Evolutionary conservation across 139 green algal genomes (phyloP), one percentile per base, ranked within the genome.

Genomic region (Coccomyxa sp.): DNA sequence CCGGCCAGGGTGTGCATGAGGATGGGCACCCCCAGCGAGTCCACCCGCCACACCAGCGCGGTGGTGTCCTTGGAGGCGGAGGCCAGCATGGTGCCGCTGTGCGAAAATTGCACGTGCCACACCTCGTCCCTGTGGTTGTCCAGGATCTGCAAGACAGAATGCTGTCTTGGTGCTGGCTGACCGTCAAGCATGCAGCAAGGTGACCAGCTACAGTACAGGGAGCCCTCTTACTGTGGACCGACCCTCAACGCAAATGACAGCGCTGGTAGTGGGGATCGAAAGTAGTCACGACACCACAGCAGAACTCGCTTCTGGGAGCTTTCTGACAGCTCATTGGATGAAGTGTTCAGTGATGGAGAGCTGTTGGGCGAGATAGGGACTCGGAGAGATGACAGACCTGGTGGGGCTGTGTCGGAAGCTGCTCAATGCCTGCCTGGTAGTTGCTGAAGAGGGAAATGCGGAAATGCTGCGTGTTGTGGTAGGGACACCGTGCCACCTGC

Each of bases 51-150:
- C 4, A 97, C 78, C 40, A 92, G 83, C 44, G 86, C 88, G 3
- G 81, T 89, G 39, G 84, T 75, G 83, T 94, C 89, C 88, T 95
- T 96, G 29, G 84, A 92, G 0, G 86, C 91, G 0, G 89, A 89
- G 3, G 94, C 95, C n/a, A 98, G 85, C 81, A 86, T 85, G 12
- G 75, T 82, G 39, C 93, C 94, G 50, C 84, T 74, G 79, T 95
- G 89, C 8, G 85, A 93, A 85, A 98, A 98, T n/a, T 88, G 80
- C 35, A 98, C 68, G 78, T 96, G 91, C 95, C 95, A 98, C 73
- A 98, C 94, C 88, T 98, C 94, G 38, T 98, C 93, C 0, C 29
- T 86, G 78, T 98, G 94, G 35, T 82, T 88, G 39, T 90, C 83
- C 58, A 98, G 77, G 24, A 90, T 78, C 83, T 95, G 90, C 74